These are phyloP conservation scores for Pythium apleroticum DNA, from an alignment of 352 stramenopile genomes.

Conservation along the genomic window DNA sequence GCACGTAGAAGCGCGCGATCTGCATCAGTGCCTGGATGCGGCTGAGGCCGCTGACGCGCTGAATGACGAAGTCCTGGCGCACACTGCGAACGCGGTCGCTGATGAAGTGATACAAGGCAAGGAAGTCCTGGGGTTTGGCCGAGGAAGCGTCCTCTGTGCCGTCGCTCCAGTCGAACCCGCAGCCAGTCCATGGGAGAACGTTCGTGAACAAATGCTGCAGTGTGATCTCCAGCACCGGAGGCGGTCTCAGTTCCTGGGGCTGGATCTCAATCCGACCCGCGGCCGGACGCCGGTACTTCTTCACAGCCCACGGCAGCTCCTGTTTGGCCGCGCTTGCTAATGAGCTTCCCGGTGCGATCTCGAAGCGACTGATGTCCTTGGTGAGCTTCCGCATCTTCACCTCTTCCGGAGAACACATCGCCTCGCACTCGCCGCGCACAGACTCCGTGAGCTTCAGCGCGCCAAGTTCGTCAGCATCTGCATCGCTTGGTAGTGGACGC, in stretches of 20 bases:
- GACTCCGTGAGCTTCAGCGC: neutral
- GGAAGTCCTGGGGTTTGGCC: slow-evolving; percentile 34
- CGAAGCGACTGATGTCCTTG: slow-evolving; percentile 33
- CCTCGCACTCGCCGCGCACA: slow-evolving; percentile 13
- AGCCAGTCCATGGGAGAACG: slow-evolving; percentile 14
- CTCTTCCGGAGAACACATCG: slow-evolving; percentile 27
- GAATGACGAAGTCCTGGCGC: slow-evolving; percentile 69
- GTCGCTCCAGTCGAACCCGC: slow-evolving; percentile 27
- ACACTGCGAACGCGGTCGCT: slow-evolving; percentile 70
- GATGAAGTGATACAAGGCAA: slow-evolving; percentile 70
- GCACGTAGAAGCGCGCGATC: slow-evolving; percentile 55
- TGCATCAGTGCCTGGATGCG: slow-evolving; percentile 47
- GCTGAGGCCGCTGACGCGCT: slow-evolving; percentile 40
- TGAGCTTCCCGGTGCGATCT: neutral
- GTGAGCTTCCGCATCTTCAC: slow-evolving; percentile 10
- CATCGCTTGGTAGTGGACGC: neutral
- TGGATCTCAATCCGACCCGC: slow-evolving; percentile 25
- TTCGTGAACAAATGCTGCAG: slow-evolving; percentile 23
- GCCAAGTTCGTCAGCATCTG: neutral
- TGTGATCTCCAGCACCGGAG: slow-evolving; percentile 8
- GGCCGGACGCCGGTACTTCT: slow-evolving; percentile 31
- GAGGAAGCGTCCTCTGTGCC: neutral
- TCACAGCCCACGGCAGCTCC: slow-evolving; percentile 18
- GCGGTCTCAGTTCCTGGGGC: slow-evolving; percentile 17
- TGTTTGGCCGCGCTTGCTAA: neutral